These are phyloP conservation scores for Clavispora fructus DNA, from an alignment of 805 yeast species.

Conservation along the genomic window DNA sequence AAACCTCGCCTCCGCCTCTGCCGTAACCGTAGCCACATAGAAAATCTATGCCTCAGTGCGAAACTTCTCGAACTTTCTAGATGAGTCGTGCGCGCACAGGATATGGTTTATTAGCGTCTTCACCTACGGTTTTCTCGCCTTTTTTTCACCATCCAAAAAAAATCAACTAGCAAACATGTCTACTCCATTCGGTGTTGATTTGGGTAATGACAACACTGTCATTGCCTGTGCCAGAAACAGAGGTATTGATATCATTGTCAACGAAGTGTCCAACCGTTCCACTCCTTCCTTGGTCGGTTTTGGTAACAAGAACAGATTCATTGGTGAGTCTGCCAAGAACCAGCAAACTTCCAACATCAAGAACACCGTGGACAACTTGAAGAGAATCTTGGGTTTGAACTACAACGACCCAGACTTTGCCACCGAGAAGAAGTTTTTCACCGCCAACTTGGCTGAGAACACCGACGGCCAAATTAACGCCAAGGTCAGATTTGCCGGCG, in stretches of 20 bases:
- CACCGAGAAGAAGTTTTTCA: slow-evolving; percentile 67
- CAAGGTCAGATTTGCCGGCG: slow-evolving; percentile 79
- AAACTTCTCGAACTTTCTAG: slow-evolving; percentile 21
- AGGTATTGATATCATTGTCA: slow-evolving; percentile 97
- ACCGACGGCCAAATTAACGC: slow-evolving; percentile 75
- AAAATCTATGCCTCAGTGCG: neutral
- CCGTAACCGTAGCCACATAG: no score
- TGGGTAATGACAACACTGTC: slow-evolving; percentile 92
- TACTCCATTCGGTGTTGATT: slow-evolving; percentile 95
- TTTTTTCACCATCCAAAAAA: neutral
- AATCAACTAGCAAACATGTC: slow-evolving; percentile 50
- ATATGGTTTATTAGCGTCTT: neutral
- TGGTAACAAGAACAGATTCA: slow-evolving; percentile 80
- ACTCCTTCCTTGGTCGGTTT: slow-evolving; percentile 92
- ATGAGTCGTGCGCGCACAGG: slow-evolving; percentile 17
- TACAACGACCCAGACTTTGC: slow-evolving; percentile 71
- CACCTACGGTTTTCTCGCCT: neutral
- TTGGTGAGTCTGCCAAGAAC: slow-evolving; percentile 94
- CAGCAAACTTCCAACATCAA: slow-evolving; percentile 95
- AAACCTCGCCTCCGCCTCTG: no score
- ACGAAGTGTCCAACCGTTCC: slow-evolving; percentile 96
- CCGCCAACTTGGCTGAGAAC: slow-evolving; percentile 65
- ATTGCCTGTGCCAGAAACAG: slow-evolving; percentile 95
- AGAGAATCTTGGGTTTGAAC: slow-evolving; percentile 83
- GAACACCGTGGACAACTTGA: slow-evolving; percentile 92